A percentile compares a stretch with the other conserved stretches of the same genome.
phyloP scores from a whole-genome alignment of 2,329 filamentous ascomycete genomes.

The Aspergillus sp. region DNA sequence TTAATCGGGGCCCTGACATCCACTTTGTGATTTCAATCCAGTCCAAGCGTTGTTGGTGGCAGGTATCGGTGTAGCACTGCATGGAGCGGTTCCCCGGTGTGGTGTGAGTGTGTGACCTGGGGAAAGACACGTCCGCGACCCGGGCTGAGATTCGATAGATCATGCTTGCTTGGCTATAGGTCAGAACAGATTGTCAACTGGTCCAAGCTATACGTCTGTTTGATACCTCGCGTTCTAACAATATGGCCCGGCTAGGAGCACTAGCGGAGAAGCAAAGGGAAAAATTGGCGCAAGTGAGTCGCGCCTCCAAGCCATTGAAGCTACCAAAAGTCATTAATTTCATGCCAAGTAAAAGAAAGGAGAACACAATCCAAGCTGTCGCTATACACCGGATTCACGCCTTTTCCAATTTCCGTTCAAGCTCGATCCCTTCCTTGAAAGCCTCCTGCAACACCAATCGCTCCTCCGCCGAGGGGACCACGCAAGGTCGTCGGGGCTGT shows the following conservation, averaged over 20 bases:
- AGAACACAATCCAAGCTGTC: neutral
- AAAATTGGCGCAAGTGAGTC: neutral
- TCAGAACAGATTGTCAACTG: neutral
- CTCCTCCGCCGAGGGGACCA: conserved; percentile 43
- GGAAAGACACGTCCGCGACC: neutral
- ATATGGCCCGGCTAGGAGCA: neutral
- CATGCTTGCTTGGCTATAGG: neutral
- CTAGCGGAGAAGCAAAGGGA: neutral
- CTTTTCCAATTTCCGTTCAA: conserved; percentile 35
- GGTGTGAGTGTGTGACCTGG: neutral
- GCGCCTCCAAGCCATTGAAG: neutral
- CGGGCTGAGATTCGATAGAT: neutral
- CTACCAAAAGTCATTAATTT: neutral
- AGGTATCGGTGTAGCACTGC: neutral
- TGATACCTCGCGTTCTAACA: neutral
- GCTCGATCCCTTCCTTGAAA: conserved; percentile 39
- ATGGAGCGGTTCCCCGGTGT: neutral
- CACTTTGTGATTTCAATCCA: neutral
- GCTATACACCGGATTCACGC: neutral
- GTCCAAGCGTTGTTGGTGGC: neutral
- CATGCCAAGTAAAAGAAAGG: neutral
- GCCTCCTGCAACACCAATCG: conserved; percentile 35
- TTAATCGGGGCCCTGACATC: neutral
- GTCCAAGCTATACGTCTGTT: neutral
- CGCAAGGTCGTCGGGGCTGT: conserved; percentile 67